phyloP scores from a whole-genome alignment of 2,329 filamentous ascomycete species.

The Ilyonectria sp. region DNA sequence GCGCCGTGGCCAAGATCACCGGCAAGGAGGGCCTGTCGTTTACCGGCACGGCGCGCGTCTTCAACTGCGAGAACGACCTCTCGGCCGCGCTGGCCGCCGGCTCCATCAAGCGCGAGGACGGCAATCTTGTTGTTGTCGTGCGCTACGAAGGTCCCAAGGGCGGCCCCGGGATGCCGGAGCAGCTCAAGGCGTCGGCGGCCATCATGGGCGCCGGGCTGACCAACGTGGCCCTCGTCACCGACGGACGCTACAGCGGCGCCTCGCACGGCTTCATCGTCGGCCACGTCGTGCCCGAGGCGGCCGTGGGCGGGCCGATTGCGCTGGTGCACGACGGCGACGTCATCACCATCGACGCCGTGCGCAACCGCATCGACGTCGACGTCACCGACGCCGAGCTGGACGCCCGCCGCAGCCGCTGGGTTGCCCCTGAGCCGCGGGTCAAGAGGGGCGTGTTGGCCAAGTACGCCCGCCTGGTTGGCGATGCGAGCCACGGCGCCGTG shows the following conservation, averaged over 20 bases:
- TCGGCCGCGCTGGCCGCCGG: constrained; percentile 82
- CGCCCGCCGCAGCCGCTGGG: constrained; percentile 76
- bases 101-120: constrained; percentile 66
- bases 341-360: constrained; percentile 88
- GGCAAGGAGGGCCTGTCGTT: constrained; percentile 93
- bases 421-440: constrained; percentile 78
- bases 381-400: constrained; percentile 80
- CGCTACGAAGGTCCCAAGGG: constrained; percentile 95
- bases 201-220: constrained; percentile 93
- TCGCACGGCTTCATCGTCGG: constrained; percentile 95
- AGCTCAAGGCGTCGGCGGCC: constrained; percentile 88
- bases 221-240: constrained; percentile 92
- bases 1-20: constrained; percentile 95
- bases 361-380: constrained; percentile 79
- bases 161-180: constrained; percentile 96
- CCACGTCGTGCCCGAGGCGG: constrained; percentile 92
- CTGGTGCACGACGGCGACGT: constrained; percentile 85
- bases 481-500: constrained; percentile 92
- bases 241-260: constrained; percentile 90
- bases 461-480: constrained; percentile 88
- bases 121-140: constrained; percentile 91
- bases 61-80: constrained; percentile 87
- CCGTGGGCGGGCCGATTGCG: constrained; percentile 89
- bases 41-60: constrained; percentile 85
- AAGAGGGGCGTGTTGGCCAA: constrained; percentile 90